Conservation (phyloP, 345 rosid species). For the Moringa oleifera region DNA sequence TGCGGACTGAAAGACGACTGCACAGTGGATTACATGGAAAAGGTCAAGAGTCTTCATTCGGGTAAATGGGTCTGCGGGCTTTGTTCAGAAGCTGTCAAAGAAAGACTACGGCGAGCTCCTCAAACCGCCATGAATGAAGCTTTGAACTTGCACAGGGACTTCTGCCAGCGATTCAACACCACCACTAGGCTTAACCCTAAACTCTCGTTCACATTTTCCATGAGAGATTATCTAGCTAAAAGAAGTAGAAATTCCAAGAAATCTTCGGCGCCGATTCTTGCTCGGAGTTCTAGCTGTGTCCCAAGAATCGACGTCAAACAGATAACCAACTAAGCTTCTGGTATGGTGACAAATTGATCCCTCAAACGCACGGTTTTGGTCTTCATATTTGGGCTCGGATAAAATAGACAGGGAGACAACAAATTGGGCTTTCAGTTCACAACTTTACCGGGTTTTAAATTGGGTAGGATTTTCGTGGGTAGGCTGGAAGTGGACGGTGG, state of each 20-base stretch:
- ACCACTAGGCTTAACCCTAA: slow-evolving; percentile 35
- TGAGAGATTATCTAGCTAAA: slow-evolving; percentile 41
- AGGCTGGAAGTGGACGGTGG: too few relatives aligned
- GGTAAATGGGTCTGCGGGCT: slow-evolving; percentile 55
- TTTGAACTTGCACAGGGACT: slow-evolving; percentile 30
- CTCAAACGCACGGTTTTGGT: too few relatives aligned
- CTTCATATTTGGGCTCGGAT: too few relatives aligned
- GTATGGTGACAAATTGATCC: too few relatives aligned
- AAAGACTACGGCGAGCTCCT: slow-evolving; percentile 17
- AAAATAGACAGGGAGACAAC: too few relatives aligned
- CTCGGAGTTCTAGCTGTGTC: slow-evolving; percentile 35
- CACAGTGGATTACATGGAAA: slow-evolving; percentile 29
- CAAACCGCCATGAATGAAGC: slow-evolving; percentile 28
- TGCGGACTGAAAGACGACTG: slow-evolving; percentile 49
- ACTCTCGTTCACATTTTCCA: slow-evolving; percentile 30
- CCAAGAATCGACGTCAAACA: slow-evolving; percentile 24
- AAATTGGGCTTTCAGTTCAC: too few relatives aligned
- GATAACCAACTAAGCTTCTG: too few relatives aligned
- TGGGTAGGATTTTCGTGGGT: too few relatives aligned
- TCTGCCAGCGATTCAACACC: slow-evolving; percentile 37
- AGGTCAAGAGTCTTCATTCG: slow-evolving; percentile 22
- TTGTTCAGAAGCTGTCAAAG: slow-evolving; percentile 46
- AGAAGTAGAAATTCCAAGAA: slow-evolving; percentile 24
- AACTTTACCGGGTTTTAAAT: too few relatives aligned
- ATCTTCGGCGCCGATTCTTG: slow-evolving; percentile 15